Evolutionary conservation across 2,329 filamentous ascomycete genomes (phyloP).

Genomic region (Claviceps citrina): DNA sequence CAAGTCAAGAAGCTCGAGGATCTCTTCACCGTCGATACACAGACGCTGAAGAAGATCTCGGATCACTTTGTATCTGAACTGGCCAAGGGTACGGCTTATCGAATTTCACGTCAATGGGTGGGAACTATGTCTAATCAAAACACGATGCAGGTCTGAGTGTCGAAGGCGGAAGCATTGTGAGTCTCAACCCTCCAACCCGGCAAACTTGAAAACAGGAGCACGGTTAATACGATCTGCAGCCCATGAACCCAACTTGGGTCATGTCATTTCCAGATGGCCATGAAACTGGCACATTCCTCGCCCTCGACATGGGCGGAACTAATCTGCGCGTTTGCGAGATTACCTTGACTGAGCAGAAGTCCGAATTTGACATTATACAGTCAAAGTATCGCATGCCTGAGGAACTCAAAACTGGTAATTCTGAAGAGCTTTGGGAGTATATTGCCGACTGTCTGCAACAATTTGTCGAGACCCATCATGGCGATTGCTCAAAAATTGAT

Average conservation of each 20-base stretch:
- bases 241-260: conserved; percentile 97
- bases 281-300: conserved; percentile 76
- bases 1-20: conserved; percentile 78
- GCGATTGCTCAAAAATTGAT: conserved; percentile 43
- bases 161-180: conserved; percentile 83
- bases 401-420: conserved; percentile 71
- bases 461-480: conserved; percentile 77
- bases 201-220: not conserved
- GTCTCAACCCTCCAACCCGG: conserved; percentile 19
- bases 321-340: conserved; percentile 93
- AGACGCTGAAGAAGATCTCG: conserved; percentile 79
- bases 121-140: conserved; percentile 6
- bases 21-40: conserved; percentile 59
- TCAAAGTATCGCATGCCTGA: conserved; percentile 93
- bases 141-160: conserved; percentile 52
- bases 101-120: not conserved
- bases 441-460: conserved; percentile 84
- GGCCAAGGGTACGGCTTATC: conserved; percentile 49
- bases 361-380: conserved; percentile 87
- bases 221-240: conserved; percentile 34
- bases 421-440: conserved; percentile 86
- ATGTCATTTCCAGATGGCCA: conserved; percentile 76
- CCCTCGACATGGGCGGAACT: conserved; percentile 90
- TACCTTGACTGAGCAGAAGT: conserved; percentile 70
- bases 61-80: conserved; percentile 82